A percentile compares a stretch with the other conserved stretches of the same genome.
Conservation (phyloP, 2,329 filamentous ascomycete species). For the Penicillium sp. region DNA sequence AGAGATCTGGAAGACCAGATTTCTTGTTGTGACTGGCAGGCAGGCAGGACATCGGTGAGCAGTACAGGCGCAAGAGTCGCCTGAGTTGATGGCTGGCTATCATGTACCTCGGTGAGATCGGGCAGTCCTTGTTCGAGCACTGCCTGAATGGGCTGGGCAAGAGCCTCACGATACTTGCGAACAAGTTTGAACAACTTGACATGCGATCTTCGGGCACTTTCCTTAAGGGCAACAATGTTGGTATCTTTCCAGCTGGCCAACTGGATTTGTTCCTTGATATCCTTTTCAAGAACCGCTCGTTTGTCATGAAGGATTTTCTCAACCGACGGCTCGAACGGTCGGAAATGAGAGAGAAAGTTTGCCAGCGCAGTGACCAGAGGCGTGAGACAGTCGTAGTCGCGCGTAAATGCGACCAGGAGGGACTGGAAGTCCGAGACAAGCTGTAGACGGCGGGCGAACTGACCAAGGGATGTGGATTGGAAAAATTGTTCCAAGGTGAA, state of each 20-base stretch:
- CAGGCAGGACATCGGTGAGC: conserved; percentile 28
- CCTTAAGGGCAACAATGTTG: conserved; percentile 80
- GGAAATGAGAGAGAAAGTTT: conserved; percentile 73
- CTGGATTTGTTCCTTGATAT: conserved; percentile 87
- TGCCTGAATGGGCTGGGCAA: conserved; percentile 67
- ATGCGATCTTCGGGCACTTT: conserved; percentile 86
- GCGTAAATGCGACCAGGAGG: conserved; percentile 58
- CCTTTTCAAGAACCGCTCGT: conserved; percentile 74
- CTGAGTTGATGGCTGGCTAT: conserved; percentile 6
- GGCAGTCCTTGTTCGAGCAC: conserved; percentile 42
- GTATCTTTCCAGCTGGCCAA: conserved; percentile 97
- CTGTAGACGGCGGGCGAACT: conserved; percentile 66
- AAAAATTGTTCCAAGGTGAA: conserved; percentile 75
- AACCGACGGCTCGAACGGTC: conserved; percentile 62
- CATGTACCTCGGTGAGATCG: conserved; percentile 30
- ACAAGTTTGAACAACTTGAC: conserved; percentile 87
- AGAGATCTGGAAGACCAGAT: conserved; percentile 47
- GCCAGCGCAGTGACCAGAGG: conserved; percentile 59
- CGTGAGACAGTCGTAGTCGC: conserved; percentile 54
- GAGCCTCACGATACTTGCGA: conserved; percentile 74
- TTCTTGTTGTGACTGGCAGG: conserved; percentile 25
- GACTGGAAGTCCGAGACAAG: conserved; percentile 58
- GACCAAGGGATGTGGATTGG: conserved; percentile 69
- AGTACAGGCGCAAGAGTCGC: conserved; percentile 13
- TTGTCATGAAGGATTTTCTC: conserved; percentile 60